Conservation (phyloP, 1,284 basidiomycete genomes). For the Boletellus deceptivus region DNA sequence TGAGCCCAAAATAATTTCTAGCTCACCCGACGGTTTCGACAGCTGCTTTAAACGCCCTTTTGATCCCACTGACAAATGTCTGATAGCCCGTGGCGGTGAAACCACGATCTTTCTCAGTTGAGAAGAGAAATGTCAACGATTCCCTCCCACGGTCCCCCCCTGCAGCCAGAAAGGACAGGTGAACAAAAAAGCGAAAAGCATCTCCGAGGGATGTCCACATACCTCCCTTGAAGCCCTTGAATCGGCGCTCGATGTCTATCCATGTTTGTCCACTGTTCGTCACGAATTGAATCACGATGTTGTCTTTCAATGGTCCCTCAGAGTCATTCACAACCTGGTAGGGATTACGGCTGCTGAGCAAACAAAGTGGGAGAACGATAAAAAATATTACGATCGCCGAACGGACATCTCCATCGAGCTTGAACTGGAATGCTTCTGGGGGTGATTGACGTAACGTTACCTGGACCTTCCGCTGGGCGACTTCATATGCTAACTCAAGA, state of each 20-base stretch:
- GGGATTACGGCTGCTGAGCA: background rate
- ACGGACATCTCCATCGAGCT: constrained; percentile 15
- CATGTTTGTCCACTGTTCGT: constrained; percentile 9
- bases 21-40: constrained; percentile 20
- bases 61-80: constrained; percentile 14
- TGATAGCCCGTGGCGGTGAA: constrained; percentile 27
- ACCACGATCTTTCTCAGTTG: constrained; percentile 16
- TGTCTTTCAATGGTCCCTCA: constrained; percentile 3
- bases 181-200: background rate
- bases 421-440: constrained; percentile 15
- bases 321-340: constrained; percentile 26
- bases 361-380: background rate
- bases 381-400: constrained; percentile 16
- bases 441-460: constrained; percentile 13
- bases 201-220: background rate
- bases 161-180: constrained; percentile 9
- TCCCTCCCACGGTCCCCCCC: constrained; percentile 13
- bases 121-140: constrained; percentile 22
- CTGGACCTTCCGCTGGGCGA: constrained; percentile 2
- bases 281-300: constrained; percentile 27
- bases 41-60: background rate
- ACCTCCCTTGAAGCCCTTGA: constrained; percentile 26
- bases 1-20: background rate
- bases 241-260: constrained; percentile 12
- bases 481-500: constrained; percentile 19